A percentile compares a stretch with the other conserved stretches of the same genome.
Evolutionary conservation across 805 yeast genomes (phyloP).

Genomic region (Clavispora santaluciae): DNA sequence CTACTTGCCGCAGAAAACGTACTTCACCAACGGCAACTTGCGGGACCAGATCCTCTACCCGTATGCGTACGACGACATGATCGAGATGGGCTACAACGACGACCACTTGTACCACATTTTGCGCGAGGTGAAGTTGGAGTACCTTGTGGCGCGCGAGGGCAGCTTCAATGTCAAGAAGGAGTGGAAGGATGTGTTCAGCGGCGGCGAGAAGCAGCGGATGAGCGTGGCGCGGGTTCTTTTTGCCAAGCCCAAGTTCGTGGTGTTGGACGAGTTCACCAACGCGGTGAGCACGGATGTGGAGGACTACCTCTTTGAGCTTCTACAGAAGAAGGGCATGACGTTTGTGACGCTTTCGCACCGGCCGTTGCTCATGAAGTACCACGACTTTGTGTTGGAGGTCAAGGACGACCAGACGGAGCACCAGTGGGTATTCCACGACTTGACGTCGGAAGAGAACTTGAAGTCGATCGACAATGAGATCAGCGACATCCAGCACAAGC

Average conservation of each 20-base stretch:
- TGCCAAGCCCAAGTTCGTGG: conserved; percentile 74
- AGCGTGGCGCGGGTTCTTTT: conserved; percentile 82
- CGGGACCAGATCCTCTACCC: conserved; percentile 93
- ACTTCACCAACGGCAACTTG: conserved; percentile 76
- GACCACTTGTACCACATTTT: conserved; percentile 61
- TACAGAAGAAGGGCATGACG: conserved; percentile 66
- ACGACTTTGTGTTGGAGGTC: conserved; percentile 68
- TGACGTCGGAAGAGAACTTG: conserved; percentile 62
- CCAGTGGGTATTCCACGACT: conserved; percentile 47
- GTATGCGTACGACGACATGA: conserved; percentile 68
- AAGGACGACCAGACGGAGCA: conserved; percentile 43
- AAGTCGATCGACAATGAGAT: conserved; percentile 73
- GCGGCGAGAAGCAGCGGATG: conserved; percentile 93
- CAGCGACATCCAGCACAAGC: conserved; percentile 54
- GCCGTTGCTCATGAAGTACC: conserved; percentile 79
- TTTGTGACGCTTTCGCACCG: conserved; percentile 81
- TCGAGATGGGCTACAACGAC: conserved; percentile 67
- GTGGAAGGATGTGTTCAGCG: conserved; percentile 90
- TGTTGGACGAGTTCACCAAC: conserved; percentile 90
- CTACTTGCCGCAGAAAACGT: conserved; percentile 82
- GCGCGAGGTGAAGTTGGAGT: conserved; percentile 74
- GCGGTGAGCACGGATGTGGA: conserved; percentile 90
- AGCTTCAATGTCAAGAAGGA: conserved; percentile 53
- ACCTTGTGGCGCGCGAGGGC: conserved; percentile 65
- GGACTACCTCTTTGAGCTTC: conserved; percentile 73